A percentile compares a stretch with the other conserved stretches of the same genome.
phyloP scores from a whole-genome alignment of 208 protist genomes.

The Leishmania guyanensis region DNA sequence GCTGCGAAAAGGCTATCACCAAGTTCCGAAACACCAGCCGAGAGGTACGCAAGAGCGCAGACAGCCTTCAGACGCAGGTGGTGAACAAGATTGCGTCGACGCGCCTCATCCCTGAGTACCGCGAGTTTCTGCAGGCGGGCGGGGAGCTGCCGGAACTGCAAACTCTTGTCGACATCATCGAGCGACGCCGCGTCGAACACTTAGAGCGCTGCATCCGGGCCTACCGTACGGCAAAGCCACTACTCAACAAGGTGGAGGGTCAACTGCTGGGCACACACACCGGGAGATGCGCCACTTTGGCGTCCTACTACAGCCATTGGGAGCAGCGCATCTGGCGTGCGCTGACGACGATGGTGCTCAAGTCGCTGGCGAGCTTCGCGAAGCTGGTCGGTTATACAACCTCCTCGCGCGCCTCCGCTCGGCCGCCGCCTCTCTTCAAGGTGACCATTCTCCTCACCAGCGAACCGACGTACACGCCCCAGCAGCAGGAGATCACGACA shows the following conservation, averaged over 20 bases:
- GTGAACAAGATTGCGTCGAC: slow-evolving; percentile 91
- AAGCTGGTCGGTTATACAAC: slow-evolving; percentile 87
- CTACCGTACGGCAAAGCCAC: slow-evolving; percentile 94
- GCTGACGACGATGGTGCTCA: slow-evolving; percentile 91
- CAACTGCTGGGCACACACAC: slow-evolving; percentile 92
- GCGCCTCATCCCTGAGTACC: slow-evolving; percentile 81
- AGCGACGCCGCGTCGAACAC: slow-evolving; percentile 76
- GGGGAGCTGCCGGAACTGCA: slow-evolving; percentile 92
- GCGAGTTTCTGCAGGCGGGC: slow-evolving; percentile 75
- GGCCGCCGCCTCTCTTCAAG: slow-evolving; percentile 91
- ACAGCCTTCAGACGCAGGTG: slow-evolving; percentile 92
- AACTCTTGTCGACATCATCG: slow-evolving; percentile 92
- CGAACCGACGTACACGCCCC: slow-evolving; percentile 93
- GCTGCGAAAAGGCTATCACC: slow-evolving; percentile 93
- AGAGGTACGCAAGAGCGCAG: slow-evolving; percentile 96
- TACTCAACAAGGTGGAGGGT: slow-evolving; percentile 96
- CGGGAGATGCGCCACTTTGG: slow-evolving; percentile 88
- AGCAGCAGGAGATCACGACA: slow-evolving; percentile 93
- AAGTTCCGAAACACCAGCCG: slow-evolving; percentile 96
- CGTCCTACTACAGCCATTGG: slow-evolving; percentile 97
- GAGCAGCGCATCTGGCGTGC: slow-evolving; percentile 95
- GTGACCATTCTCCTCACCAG: slow-evolving; percentile 93
- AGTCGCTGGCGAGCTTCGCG: slow-evolving; percentile 82
- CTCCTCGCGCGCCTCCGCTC: slow-evolving; percentile 30
- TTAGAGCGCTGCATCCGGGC: slow-evolving; percentile 91